Conservation (phyloP, 768 basidiomycete genomes). For the Mycena venus region DNA sequence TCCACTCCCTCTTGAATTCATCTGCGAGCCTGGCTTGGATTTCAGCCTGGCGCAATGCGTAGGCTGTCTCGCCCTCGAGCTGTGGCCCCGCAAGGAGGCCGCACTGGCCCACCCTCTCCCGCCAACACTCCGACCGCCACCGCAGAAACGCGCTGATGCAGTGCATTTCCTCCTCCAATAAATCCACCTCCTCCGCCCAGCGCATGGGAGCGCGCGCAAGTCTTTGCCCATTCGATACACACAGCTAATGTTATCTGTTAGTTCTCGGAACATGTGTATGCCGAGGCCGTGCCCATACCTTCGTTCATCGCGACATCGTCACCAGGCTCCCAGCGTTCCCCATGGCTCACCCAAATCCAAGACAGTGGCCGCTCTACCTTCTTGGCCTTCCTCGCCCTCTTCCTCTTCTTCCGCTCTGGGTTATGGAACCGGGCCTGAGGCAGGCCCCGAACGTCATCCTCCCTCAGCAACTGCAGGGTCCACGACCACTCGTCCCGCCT, state of each 20-base stretch:
- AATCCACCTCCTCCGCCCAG: no score
- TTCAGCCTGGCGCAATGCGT: not conserved
- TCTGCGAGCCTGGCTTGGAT: not conserved
- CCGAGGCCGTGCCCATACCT: not conserved
- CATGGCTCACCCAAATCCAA: not conserved
- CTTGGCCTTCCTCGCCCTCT: not conserved
- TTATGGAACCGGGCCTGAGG: not conserved
- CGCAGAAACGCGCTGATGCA: slow-evolving; percentile 19
- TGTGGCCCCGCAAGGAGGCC: not conserved
- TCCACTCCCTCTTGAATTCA: not conserved
- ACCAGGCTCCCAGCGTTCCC: not conserved
- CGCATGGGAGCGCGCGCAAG: slow-evolving; percentile 11
- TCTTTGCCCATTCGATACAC: slow-evolving; percentile 3
- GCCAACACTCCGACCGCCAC: slow-evolving; percentile 35
- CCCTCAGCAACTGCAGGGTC: slow-evolving; percentile 29
- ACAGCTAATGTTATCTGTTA: not conserved
- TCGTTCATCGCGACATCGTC: no score
- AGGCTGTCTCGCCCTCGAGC: not conserved
- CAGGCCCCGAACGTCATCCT: slow-evolving; percentile 9
- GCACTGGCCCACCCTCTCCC: not conserved
- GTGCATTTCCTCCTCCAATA: slow-evolving; percentile 42
- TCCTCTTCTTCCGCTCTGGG: not conserved
- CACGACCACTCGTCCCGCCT: slow-evolving; percentile 34
- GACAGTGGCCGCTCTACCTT: not conserved
- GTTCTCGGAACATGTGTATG: no score